Evolutionary conservation across 1,284 basidiomycete species (phyloP).

Genomic region (Apiotrichum veenhuisii): DNA sequence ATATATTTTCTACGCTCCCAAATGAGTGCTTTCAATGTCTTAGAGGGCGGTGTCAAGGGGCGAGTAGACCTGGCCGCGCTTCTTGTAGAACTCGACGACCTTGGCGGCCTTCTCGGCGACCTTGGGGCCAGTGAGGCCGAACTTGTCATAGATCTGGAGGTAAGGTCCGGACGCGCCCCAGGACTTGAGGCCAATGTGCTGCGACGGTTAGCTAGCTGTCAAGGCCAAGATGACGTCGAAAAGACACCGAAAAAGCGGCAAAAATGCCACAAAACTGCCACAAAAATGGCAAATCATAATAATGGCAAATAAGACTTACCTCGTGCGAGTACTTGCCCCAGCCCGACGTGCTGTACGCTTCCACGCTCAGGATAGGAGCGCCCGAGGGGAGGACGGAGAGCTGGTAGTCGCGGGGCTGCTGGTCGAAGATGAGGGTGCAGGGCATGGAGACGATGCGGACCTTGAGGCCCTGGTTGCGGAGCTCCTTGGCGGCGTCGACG

Average conservation of each 20-base stretch:
- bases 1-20: too few relatives aligned
- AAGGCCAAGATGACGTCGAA: too few relatives aligned
- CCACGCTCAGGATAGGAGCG: conserved; percentile 82
- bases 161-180: conserved; percentile 91
- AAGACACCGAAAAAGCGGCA: too few relatives aligned
- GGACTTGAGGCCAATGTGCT: conserved; percentile 67
- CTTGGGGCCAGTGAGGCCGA: conserved; percentile 70
- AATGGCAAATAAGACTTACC: conserved; percentile 21
- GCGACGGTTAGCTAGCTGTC: too few relatives aligned
- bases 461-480: conserved; percentile 72
- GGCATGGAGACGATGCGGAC: conserved; percentile 81
- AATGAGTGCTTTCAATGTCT: conserved; percentile 18
- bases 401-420: conserved; percentile 74
- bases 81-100: conserved; percentile 81
- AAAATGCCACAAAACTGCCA: too few relatives aligned
- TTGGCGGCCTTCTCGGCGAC: conserved; percentile 78
- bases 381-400: conserved; percentile 81
- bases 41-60: conserved; percentile 60
- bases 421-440: conserved; percentile 81
- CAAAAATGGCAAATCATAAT: neutral
- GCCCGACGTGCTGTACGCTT: conserved; percentile 71
- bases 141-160: conserved; percentile 65
- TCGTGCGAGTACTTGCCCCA: conserved; percentile 87
- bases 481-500: conserved; percentile 74
- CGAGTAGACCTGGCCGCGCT: conserved; percentile 70